A percentile compares a stretch with the other conserved stretches of the same genome.
These are phyloP conservation scores for Torulaspora franciscae DNA, from an alignment of 805 yeast genomes.

Conservation along the genomic window DNA sequence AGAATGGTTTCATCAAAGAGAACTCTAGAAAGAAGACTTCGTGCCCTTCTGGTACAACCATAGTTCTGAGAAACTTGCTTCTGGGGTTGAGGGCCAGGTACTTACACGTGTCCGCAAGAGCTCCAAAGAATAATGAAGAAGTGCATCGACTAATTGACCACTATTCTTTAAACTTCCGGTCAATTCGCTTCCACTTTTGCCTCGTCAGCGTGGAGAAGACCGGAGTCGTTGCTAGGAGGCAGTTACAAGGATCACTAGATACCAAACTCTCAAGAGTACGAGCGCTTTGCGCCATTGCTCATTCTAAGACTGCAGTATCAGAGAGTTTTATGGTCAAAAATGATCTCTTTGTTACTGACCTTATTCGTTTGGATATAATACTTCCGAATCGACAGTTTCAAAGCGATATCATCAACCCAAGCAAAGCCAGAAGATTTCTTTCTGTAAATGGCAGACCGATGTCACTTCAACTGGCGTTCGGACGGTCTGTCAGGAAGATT, in stretches of 20 bases:
- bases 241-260: constrained; percentile 17
- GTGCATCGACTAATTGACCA: constrained; percentile 27
- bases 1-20: constrained; percentile 26
- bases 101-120: constrained; percentile 29
- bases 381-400: constrained; percentile 37
- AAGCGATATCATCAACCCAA: constrained; percentile 23
- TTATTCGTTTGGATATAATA: constrained; percentile 17
- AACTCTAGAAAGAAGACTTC: constrained; percentile 24
- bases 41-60: constrained; percentile 37
- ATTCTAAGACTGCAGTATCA: constrained; percentile 9
- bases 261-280: constrained; percentile 15
- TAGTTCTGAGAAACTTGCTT: constrained; percentile 35
- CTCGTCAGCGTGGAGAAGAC: constrained; percentile 21
- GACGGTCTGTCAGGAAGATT: constrained; percentile 27
- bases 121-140: constrained; percentile 24
- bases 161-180: constrained; percentile 33
- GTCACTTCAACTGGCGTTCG: constrained; percentile 30
- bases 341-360: constrained; percentile 9
- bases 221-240: constrained; percentile 16
- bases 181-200: constrained; percentile 33
- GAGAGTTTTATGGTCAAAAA: constrained; percentile 18
- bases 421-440: constrained; percentile 27
- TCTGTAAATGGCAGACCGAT: constrained; percentile 37
- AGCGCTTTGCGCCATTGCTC: constrained; percentile 13
- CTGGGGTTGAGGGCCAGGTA: constrained; percentile 35